Evolutionary conservation across 179 eudicot species (phyloP), one percentile per base, ranked within the genome.

Genomic region (Sideroxylon spinosum): DNA sequence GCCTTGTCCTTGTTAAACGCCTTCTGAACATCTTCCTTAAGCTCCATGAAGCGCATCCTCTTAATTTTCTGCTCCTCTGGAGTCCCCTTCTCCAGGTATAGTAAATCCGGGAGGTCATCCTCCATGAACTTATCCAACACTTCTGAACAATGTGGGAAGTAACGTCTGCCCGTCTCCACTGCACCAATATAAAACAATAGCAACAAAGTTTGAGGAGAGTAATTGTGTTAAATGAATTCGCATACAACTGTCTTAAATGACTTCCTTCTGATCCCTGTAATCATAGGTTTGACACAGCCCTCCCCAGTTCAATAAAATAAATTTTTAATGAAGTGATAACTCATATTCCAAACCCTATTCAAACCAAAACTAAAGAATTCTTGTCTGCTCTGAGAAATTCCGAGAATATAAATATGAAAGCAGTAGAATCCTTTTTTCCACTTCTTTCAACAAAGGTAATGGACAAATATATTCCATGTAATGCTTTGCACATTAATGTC

Each of bases 1-100:
- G 88, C 87, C 75, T 88, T 86, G 76, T 86, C 90, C 81, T 88
- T 88, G 75, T 46, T 81, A 79, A 88, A 88, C 26, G 90, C 90
- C 78, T 48, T 82, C 48, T 84, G 83, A 55, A 88, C 85, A 49
- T 88, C 90, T 23, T 79, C 85, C 74, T 82, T 88, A 17, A 88
- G 89, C 77, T 88, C 90, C 79, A 74, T 44, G 44, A 76, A 88
- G 22, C 88, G 89, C 23, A 1, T 66, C 68, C 60, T 83, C 70
- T 86, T 88, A 37, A 71, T 81, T 14, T 48, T 80, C 80, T 86
- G 89, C 67, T 88, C 89, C 53, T 88, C 89, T 0, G 76, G 68
- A 46, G 89, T 82, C 44, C 90, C 90, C 77, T 68, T 82, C 78
- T 88, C 89, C 0, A 85, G 86, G 72, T 62, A 81, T 28, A 71